Base-by-base conservation (phyloP, 1,139 yeast species). In the Hemisphaericaspora lyxosophila region DNA sequence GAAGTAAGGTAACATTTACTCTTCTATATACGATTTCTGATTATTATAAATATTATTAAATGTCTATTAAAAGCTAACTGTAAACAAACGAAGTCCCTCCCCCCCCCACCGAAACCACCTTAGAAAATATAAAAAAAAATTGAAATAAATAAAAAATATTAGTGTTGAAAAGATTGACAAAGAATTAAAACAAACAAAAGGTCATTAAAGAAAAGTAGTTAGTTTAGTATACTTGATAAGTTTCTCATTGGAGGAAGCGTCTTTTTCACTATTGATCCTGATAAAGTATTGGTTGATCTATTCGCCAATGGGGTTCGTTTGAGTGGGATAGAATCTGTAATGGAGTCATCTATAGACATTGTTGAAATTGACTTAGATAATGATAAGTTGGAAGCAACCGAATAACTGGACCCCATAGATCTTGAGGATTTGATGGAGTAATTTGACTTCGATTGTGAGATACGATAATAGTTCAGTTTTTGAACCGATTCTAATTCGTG, bases 391-490 rank as follows among this genome's bases (percentile, higher is more conserved):
- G 49, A 47, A 25, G 37, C 37, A 5, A 44, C 31, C 7, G 50
- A 47, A 5, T 34, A 34, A 14, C 36, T 27, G 16, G 37, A 31
- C 11, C 15, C 30, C 14, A 31, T 12, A 3, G 42, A 38, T 8
- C 22, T 29, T 13, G 43, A 36, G 5, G 45, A 41, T n/a, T 36
- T 36, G 28, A 38, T 30, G 8, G 50, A 44, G 24, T 42, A 42
- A 28, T 39, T 41, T 13, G 49, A 46, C 24, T 18, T 31, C 12
- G 50, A 45, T 18, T 44, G 41, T 7, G 71, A 64, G 43, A 65
- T 56, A 43, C 71, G 59, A 60, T 70, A 70, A 50, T 63, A 69
- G 35, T 67, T 60, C 42, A 59, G 51, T 48, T 63, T 68, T 45
- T 64, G 60, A 36, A 48, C 46, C 34, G 58, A 54, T 46, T 68